phyloP scores from a whole-genome alignment of 805 yeast species.

The Suhomyces vadensis region DNA sequence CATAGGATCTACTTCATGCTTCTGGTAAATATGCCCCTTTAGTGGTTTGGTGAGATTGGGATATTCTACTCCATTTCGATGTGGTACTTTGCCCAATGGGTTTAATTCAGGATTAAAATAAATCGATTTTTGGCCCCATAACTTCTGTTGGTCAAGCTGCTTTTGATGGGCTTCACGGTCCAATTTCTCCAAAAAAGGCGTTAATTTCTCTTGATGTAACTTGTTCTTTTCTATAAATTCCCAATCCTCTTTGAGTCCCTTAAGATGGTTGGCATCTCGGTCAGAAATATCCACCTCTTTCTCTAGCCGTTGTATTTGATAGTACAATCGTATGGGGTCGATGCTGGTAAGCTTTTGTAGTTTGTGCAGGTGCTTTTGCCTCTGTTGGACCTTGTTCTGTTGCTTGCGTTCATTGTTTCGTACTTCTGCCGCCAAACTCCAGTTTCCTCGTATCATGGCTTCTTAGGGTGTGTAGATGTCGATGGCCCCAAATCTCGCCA shows the following conservation, averaged over 20 bases:
- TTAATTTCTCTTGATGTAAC: slow-evolving; percentile 33
- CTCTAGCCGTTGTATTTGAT: slow-evolving; percentile 34
- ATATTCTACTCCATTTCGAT: too few relatives aligned
- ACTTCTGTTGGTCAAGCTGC: slow-evolving; percentile 21
- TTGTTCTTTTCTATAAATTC: slow-evolving; percentile 34
- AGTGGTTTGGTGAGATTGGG: slow-evolving; percentile 35
- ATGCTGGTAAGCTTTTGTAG: slow-evolving; percentile 25
- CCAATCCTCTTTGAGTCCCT: slow-evolving; percentile 41
- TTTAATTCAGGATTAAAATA: slow-evolving; percentile 70
- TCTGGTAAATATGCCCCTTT: slow-evolving; percentile 7
- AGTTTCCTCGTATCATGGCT: slow-evolving; percentile 27
- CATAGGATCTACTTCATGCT: slow-evolving; percentile 2
- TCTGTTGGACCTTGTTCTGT: slow-evolving; percentile 36
- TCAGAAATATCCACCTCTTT: slow-evolving; percentile 13
- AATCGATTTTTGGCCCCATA: slow-evolving; percentile 50
- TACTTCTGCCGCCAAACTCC: slow-evolving; percentile 41
- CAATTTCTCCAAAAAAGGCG: slow-evolving; percentile 21
- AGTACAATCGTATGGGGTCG: slow-evolving; percentile 38
- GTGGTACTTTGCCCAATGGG: slow-evolving; percentile 59
- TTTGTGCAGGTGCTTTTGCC: slow-evolving; percentile 35
- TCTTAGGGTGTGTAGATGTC: background rate
- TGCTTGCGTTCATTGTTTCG: slow-evolving; percentile 36
- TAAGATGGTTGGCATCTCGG: slow-evolving; percentile 22
- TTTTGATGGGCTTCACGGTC: slow-evolving; percentile 19
- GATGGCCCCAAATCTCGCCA: too few relatives aligned